Percentiles rank a stretch among this genome's conserved stretches.
phyloP scores from a whole-genome alignment of 192 early-diverging fungal genomes.

The Umbelopsis ramanniana region DNA sequence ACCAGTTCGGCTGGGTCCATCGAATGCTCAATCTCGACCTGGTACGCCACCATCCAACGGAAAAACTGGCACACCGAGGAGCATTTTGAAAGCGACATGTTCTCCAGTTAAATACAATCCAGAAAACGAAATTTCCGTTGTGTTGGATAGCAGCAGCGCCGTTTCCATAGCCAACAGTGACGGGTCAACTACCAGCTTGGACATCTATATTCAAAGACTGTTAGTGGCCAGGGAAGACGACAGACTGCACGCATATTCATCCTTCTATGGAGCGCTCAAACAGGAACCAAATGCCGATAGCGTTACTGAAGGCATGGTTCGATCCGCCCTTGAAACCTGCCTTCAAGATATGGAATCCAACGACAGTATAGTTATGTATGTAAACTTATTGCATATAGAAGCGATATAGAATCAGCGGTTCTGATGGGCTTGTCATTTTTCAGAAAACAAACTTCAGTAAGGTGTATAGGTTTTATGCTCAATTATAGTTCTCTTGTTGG shows the following conservation, averaged over 20 bases:
- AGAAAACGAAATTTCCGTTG: not conserved
- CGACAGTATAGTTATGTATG: constrained; percentile 7
- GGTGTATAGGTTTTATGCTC: constrained; percentile 7
- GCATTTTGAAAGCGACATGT: not conserved
- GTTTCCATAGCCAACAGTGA: not conserved
- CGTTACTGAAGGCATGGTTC: not conserved
- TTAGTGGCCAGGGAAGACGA: not conserved
- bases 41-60: not conserved
- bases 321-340: not conserved
- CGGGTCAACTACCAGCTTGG: not conserved
- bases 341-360: constrained; percentile 5
- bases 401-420: not conserved
- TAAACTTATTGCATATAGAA: not conserved
- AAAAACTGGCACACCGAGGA: not conserved
- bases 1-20: not conserved
- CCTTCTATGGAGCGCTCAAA: not conserved
- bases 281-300: not conserved
- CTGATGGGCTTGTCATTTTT: not conserved
- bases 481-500: constrained; percentile 10
- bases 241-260: not conserved
- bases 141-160: constrained; percentile 3
- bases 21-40: not conserved
- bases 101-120: not conserved
- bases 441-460: constrained; percentile 12
- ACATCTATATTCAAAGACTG: not conserved